phyloP scores from a whole-genome alignment of 2,329 filamentous ascomycete species.

The Juglanconis oblonga region DNA sequence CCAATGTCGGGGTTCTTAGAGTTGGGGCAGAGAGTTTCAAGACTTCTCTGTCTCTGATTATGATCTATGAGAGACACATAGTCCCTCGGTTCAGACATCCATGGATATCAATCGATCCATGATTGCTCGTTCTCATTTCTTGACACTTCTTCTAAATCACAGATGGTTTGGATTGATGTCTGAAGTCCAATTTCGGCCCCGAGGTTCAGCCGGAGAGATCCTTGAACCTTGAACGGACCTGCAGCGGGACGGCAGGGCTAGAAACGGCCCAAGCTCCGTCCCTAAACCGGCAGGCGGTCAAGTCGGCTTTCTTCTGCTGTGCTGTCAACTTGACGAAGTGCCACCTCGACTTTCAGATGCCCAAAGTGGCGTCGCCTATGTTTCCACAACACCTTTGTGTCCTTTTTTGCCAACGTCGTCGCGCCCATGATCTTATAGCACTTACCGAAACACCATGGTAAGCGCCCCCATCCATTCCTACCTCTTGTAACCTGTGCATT shows the following conservation, averaged over 20 bases:
- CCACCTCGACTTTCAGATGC: constrained; percentile 2
- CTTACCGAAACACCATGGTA: neutral
- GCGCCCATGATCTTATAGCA: neutral
- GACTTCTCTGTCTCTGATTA: no score
- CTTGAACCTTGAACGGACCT: neutral
- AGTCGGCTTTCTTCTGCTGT: neutral
- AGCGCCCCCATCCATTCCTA: neutral
- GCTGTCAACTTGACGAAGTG: neutral
- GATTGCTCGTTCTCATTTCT: no score
- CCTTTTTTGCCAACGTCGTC: neutral
- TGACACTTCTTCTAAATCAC: no score
- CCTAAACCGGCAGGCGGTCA: neutral
- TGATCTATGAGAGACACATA: no score
- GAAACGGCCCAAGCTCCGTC: no score
- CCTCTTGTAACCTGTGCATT: neutral
- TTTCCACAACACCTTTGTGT: neutral
- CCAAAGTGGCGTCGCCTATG: neutral
- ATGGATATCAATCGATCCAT: no score
- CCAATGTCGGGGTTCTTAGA: no score
- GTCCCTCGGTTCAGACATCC: no score
- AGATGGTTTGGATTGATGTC: no score
- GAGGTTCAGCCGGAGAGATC: neutral
- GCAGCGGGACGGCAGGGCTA: no score
- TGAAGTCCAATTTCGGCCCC: no score
- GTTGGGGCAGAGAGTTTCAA: no score